phyloP scores from a whole-genome alignment of 2,329 filamentous ascomycete species.

The Celoporthe dispersa region DNA sequence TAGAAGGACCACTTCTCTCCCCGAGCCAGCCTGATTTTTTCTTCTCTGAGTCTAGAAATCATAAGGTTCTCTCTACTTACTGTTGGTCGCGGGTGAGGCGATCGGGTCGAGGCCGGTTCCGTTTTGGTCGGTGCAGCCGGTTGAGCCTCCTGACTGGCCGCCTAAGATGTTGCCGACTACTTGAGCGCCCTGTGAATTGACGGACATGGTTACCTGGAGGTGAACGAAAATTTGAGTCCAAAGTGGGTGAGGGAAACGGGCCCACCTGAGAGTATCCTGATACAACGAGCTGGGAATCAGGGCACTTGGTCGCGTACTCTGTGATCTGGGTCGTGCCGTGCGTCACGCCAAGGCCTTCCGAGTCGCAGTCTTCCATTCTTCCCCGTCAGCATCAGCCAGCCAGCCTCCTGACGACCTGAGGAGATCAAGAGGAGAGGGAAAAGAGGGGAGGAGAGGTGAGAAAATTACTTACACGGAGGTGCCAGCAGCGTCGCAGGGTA shows the following conservation, averaged over 20 bases:
- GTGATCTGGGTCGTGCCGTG: conserved; percentile 26
- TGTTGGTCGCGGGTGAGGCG: conserved; percentile 10
- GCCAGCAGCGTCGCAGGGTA: conserved; percentile 13
- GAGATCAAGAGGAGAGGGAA: background rate
- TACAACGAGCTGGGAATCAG: conserved; percentile 20
- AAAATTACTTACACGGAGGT: conserved; percentile 15
- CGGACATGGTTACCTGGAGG: background rate
- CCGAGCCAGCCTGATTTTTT: too few relatives aligned
- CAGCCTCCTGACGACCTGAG: background rate
- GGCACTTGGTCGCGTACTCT: conserved; percentile 20
- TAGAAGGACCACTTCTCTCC: too few relatives aligned
- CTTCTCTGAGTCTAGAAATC: background rate
- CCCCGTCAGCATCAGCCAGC: background rate
- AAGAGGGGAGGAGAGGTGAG: background rate
- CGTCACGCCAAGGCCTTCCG: conserved; percentile 17
- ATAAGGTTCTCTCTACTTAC: background rate
- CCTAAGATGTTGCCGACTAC: conserved; percentile 28
- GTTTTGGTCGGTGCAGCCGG: conserved; percentile 21
- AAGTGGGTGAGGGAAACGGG: background rate
- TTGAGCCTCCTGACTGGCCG: conserved; percentile 23
- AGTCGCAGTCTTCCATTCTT: conserved; percentile 14
- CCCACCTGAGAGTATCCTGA: conserved; percentile 23
- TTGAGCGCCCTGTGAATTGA: conserved; percentile 22
- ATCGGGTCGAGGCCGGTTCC: conserved; percentile 16
- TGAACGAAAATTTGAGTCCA: too few relatives aligned